Percentiles rank a stretch among this genome's conserved stretches.
Evolutionary conservation across 805 yeast genomes (phyloP).

Genomic region (Starmerella potacharoeniae): DNA sequence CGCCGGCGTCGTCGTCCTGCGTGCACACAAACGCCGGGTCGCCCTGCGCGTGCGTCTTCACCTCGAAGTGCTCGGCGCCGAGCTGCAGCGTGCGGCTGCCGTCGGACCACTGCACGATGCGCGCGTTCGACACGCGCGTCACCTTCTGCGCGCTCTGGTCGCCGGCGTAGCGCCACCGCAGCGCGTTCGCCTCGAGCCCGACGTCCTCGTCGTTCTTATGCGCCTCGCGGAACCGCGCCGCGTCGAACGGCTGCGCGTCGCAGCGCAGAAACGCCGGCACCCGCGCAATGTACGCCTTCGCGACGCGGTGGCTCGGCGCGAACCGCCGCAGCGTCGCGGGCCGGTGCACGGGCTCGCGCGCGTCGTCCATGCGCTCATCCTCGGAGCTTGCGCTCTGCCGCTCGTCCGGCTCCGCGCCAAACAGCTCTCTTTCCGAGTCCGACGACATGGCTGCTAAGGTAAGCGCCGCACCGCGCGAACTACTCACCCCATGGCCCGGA

Average conservation of each 20-base stretch:
- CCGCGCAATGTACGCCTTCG: conserved; percentile 29
- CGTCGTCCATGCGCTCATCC: conserved; percentile 6
- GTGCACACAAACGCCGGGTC: conserved; percentile 63
- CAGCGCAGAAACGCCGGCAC: conserved; percentile 74
- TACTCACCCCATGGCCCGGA: background rate
- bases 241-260: conserved; percentile 77
- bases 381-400: conserved; percentile 5
- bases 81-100: conserved; percentile 76
- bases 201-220: conserved; percentile 28
- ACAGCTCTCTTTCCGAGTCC: conserved; percentile 19
- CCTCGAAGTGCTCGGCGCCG: conserved; percentile 81
- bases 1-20: conserved; percentile 58
- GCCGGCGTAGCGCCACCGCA: conserved; percentile 78
- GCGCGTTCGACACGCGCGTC: conserved; percentile 77
- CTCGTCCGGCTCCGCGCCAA: conserved; percentile 14
- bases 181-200: conserved; percentile 57
- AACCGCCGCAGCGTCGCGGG: conserved; percentile 15
- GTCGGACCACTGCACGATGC: conserved; percentile 88
- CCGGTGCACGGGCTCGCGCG: conserved; percentile 14
- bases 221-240: conserved; percentile 21
- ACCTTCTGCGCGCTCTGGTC: conserved; percentile 41
- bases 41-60: conserved; percentile 29
- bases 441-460: conserved; percentile 9
- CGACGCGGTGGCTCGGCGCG: conserved; percentile 21
- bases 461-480: background rate